Evolutionary conservation across 2,329 filamentous ascomycete genomes (phyloP).

Genomic region (Acrodontium crateriforme): DNA sequence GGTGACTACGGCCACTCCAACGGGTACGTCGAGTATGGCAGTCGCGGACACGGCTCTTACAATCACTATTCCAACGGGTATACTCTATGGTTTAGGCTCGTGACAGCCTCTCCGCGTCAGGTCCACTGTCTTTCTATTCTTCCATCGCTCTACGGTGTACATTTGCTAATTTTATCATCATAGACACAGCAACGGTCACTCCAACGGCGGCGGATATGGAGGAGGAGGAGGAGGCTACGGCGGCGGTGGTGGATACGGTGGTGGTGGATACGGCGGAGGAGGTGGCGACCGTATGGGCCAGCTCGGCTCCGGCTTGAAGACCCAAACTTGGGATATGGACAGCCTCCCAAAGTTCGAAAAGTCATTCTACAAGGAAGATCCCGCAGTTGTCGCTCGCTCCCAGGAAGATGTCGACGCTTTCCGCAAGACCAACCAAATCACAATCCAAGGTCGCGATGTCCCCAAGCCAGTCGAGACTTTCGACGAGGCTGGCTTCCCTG

Average conservation of each 20-base stretch:
- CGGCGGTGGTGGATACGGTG: slow-evolving; percentile 23
- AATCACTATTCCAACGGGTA: slow-evolving; percentile 35
- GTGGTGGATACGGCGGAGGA: slow-evolving; percentile 41
- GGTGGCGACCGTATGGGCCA: slow-evolving; percentile 90
- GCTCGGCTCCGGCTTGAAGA: slow-evolving; percentile 75
- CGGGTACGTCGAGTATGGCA: slow-evolving; percentile 21
- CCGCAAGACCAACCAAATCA: slow-evolving; percentile 72
- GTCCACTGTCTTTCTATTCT: slow-evolving; percentile 3
- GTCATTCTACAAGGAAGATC: slow-evolving; percentile 95
- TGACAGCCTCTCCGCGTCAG: slow-evolving; percentile 15
- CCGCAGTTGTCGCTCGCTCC: slow-evolving; percentile 60
- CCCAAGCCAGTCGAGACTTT: slow-evolving; percentile 94
- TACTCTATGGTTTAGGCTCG: slow-evolving; percentile 28
- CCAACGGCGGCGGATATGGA: slow-evolving; percentile 19
- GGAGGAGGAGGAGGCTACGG: slow-evolving; percentile 18
- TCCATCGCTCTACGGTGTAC: not conserved
- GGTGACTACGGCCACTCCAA: slow-evolving; percentile 37
- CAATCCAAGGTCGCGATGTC: slow-evolving; percentile 64
- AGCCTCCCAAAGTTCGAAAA: slow-evolving; percentile 94
- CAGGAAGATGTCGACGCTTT: slow-evolving; percentile 74
- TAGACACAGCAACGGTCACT: slow-evolving; percentile 6
- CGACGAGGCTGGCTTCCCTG: slow-evolving; percentile 92
- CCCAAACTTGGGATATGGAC: slow-evolving; percentile 72
- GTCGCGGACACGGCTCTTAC: slow-evolving; percentile 31
- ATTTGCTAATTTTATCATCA: slow-evolving; percentile 2